Evolutionary conservation across 257 asterid species (phyloP).

Genomic region (Misopates orontium): DNA sequence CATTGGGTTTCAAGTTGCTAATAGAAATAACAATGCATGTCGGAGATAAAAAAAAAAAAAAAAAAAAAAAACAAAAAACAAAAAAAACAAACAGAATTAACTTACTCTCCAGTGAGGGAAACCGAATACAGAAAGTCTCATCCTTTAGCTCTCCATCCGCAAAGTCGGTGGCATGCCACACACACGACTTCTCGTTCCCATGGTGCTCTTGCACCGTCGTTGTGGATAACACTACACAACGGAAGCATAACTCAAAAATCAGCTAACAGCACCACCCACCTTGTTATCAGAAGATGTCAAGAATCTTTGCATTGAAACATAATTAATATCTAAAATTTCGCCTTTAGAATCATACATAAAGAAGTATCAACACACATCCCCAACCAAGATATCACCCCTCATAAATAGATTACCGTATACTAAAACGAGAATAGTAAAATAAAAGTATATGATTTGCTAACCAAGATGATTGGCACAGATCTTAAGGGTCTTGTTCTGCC

Average conservation of each 20-base stretch:
- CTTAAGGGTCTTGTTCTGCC: constrained; percentile 89
- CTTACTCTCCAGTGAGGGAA: constrained; percentile 77
- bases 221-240: constrained; percentile 54
- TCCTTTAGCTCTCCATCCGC: constrained; percentile 85
- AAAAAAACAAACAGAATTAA: too few relatives aligned
- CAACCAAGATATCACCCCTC: background rate
- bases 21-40: too few relatives aligned
- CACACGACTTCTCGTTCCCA: constrained; percentile 81
- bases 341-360: too few relatives aligned
- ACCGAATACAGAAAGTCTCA: constrained; percentile 75
- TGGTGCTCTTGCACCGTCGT: constrained; percentile 74
- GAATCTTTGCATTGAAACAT: background rate
- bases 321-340: too few relatives aligned
- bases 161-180: constrained; percentile 88
- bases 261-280: background rate
- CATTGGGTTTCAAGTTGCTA: too few relatives aligned
- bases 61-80: too few relatives aligned
- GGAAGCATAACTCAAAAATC: constrained; percentile 5
- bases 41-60: background rate
- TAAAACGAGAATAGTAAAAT: background rate
- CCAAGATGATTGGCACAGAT: constrained; percentile 92
- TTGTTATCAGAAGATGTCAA: background rate
- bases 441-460: constrained; percentile 27
- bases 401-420: background rate
- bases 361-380: background rate